A percentile compares a stretch with the other conserved stretches of the same genome.
Conservation (phyloP, 768 basidiomycete genomes). For the Lactarius psammicola region DNA sequence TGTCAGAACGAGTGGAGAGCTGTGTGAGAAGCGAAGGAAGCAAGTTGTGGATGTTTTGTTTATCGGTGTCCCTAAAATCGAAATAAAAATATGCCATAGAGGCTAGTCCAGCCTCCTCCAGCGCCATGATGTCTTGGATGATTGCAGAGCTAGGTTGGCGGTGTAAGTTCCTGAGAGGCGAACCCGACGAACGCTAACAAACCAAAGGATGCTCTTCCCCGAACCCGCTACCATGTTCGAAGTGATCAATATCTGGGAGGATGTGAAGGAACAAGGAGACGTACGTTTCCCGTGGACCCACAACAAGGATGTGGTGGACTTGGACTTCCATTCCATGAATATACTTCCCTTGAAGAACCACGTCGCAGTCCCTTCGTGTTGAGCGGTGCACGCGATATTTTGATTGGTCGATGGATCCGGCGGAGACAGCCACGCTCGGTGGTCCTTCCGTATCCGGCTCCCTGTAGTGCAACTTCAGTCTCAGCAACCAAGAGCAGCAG, state of each 20-base stretch:
- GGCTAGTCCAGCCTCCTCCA: not conserved
- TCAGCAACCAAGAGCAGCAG: not conserved
- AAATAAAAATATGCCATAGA: not conserved
- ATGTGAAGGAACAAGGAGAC: not conserved
- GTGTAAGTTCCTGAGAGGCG: not conserved
- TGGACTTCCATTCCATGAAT: not conserved
- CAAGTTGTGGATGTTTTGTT: not conserved
- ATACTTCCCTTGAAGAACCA: not conserved
- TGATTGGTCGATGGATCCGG: not conserved
- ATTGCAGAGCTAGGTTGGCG: not conserved
- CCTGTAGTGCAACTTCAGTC: not conserved
- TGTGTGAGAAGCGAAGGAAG: not conserved
- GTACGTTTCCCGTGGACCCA: conserved; percentile 8
- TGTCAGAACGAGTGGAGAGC: not conserved
- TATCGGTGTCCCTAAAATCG: not conserved
- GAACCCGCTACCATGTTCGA: not conserved
- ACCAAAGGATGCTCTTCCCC: conserved; percentile 9
- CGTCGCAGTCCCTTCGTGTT: not conserved
- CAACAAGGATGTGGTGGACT: not conserved
- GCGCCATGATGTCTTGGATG: not conserved
- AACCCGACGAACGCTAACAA: not conserved
- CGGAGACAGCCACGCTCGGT: not conserved
- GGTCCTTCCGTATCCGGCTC: not conserved
- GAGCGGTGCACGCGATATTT: not conserved
- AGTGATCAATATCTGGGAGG: not conserved